Evolutionary conservation across 2,329 filamentous ascomycete species (phyloP), one percentile per base, ranked within the genome.

Genomic region (Simplicillium sp.): DNA sequence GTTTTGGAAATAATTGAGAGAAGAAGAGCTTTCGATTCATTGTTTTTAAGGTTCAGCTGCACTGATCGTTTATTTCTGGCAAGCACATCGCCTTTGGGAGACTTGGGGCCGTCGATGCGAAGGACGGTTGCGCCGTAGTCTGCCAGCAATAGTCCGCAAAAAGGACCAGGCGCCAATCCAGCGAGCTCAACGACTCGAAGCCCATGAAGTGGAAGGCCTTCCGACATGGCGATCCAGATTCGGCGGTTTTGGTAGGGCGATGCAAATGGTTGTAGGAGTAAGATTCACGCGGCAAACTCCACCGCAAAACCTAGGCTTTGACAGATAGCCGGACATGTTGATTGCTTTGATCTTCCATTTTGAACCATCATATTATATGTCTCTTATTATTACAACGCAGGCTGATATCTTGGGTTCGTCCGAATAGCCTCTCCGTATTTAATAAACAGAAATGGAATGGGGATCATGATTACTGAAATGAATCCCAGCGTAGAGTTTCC

Each of bases 81-180:
- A 16, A 96, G 77, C 50, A 79, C 71, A 67, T 96, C 90, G 4
- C 65, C 47, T 55, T 25, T 25, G 20, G 59, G 63, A 55, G 51
- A 67, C 61, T 54, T 70, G 29, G 71, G 59, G 25, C 78, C 83
- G 68, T 97, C 90, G 60, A 97, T 72, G 53, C 90, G 87, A 12
- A 97, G 74, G 52, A 96, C 86, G 5, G 79, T 79, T 40, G 90
- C 90, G 54, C 90, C 90, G 49, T 87, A 87, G 63, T 96, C 88
- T 50, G 88, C 82, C 45, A 96, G 81, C 38, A 95, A 76, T 55
- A 96, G 76, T 52, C 88, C 88, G 38, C 87, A 83, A 59, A 92
- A 95, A 32, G 89, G 89, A 77, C 77, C 77, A 49, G 80, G 80
- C n/a, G 80, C 80, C 16, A 78, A 65, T 17, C 75, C 74, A 37